Conservation (phyloP, 495 filamentous ascomycete species). For the Hyaloscypha variabilis region DNA sequence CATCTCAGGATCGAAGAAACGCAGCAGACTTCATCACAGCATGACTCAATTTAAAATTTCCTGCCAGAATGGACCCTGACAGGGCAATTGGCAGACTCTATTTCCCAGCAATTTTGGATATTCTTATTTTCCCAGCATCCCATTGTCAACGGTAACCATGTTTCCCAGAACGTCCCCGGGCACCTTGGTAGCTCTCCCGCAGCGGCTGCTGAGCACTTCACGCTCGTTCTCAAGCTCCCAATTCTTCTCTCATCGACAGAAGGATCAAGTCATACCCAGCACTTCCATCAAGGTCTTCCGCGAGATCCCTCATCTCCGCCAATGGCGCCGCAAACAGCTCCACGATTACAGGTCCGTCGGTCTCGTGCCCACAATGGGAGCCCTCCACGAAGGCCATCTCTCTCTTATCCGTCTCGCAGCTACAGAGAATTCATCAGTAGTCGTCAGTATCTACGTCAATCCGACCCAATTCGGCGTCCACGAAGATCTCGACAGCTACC, state of each 20-base stretch:
- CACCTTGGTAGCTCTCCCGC: constrained; percentile 1
- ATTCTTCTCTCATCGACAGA: neutral
- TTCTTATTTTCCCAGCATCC: neutral
- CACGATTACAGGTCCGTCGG: constrained; percentile 73
- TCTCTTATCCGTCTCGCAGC: constrained; percentile 87
- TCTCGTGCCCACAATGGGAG: constrained; percentile 96
- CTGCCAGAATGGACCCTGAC: constrained; percentile 25
- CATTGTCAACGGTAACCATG: neutral
- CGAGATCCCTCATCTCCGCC: constrained; percentile 69
- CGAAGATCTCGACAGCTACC: constrained; percentile 87
- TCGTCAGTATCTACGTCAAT: constrained; percentile 93
- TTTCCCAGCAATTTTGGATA: neutral
- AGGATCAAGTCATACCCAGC: constrained; percentile 40
- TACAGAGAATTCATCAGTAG: constrained; percentile 77
- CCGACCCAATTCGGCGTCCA: constrained; percentile 93
- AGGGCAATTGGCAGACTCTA: constrained; percentile 8
- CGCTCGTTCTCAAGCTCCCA: constrained; percentile 19
- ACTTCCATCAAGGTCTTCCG: constrained; percentile 74
- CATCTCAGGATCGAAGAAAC: constrained; percentile 22
- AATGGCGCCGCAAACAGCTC: constrained; percentile 68
- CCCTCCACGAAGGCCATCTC: constrained; percentile 88
- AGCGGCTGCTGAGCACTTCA: constrained; percentile 9
- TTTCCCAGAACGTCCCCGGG: neutral
- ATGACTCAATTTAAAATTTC: constrained; percentile 25
- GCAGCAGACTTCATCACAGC: constrained; percentile 34